Evolutionary conservation across 805 yeast species (phyloP).

Genomic region (Lipomyces spencermartinsiae): DNA sequence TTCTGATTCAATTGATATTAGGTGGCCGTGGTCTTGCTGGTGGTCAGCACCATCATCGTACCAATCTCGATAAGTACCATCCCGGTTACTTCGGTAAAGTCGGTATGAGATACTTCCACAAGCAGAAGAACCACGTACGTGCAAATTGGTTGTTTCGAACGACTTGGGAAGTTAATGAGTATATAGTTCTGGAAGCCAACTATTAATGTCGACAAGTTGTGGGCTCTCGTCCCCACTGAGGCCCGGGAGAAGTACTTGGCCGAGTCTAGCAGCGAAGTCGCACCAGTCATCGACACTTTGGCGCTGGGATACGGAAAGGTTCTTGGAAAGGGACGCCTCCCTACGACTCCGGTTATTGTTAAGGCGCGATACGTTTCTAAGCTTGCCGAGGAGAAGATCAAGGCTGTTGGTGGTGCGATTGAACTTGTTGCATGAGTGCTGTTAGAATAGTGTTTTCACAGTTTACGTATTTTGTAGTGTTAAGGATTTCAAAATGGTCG

Average conservation of each 20-base stretch:
- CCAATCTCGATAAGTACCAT: conserved; percentile 99
- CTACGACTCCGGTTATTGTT: conserved; percentile 97
- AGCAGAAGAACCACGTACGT: conserved; percentile 42
- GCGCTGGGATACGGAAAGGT: conserved; percentile 99
- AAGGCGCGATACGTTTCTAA: conserved; percentile 99
- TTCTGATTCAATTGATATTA: conserved; percentile 8
- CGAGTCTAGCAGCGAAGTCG: conserved; percentile 83
- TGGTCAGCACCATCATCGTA: conserved; percentile 99
- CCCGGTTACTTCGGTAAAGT: conserved; percentile 99
- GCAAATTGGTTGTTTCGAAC: not conserved
- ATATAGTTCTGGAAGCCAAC: conserved; percentile 81
- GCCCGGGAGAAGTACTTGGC: conserved; percentile 93
- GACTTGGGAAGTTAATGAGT: not conserved
- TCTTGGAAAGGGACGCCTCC: conserved; percentile 98
- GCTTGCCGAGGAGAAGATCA: conserved; percentile 99
- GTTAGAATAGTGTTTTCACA: conserved; percentile 6
- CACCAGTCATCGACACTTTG: conserved; percentile 99
- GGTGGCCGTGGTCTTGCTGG: conserved; percentile 99
- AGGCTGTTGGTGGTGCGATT: conserved; percentile 99
- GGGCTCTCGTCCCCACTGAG: conserved; percentile 94
- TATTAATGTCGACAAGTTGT: conserved; percentile 96
- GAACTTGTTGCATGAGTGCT: conserved; percentile 91
- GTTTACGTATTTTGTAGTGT: conserved; percentile 27
- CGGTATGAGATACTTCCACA: conserved; percentile 84
- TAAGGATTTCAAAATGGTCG: conserved; percentile 31